These are phyloP conservation scores for Xylaria sp. DNA, from an alignment of 2,329 filamentous ascomycete species.

Conservation along the genomic window DNA sequence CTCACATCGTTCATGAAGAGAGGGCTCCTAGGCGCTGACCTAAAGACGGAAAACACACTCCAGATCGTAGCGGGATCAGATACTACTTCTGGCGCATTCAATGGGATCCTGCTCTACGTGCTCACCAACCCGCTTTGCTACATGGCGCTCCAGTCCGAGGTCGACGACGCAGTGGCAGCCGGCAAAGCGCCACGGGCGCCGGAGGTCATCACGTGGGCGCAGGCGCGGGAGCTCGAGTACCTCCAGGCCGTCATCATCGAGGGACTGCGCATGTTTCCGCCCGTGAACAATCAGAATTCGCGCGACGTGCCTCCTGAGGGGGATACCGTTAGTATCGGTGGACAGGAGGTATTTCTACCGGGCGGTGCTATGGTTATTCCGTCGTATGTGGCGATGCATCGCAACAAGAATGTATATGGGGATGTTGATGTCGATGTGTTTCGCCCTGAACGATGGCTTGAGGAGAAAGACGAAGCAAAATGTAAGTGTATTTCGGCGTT, in stretches of 20 bases:
- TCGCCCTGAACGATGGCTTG: conserved; percentile 31
- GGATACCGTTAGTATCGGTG: conserved; percentile 17
- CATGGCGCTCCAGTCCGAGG: conserved; percentile 50
- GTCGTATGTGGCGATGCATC: conserved; percentile 20
- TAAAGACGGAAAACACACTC: conserved; percentile 44
- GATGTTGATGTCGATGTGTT: conserved; percentile 26
- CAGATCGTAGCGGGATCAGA: conserved; percentile 60
- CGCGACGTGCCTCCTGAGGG: conserved; percentile 26
- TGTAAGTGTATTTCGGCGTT: background rate
- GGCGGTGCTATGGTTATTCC: conserved; percentile 18
- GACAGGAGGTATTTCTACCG: conserved; percentile 15
- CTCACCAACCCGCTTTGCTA: conserved; percentile 53
- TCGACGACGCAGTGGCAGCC: conserved; percentile 41
- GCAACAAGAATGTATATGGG: conserved; percentile 17
- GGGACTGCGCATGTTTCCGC: conserved; percentile 45
- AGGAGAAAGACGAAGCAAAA: conserved; percentile 16
- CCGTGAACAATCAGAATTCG: conserved; percentile 32
- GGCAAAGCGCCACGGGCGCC: conserved; percentile 42
- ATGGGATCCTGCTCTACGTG: conserved; percentile 53
- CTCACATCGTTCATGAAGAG: conserved; percentile 40
- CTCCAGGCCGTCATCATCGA: conserved; percentile 50
- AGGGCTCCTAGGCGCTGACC: conserved; percentile 34
- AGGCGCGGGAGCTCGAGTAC: conserved; percentile 45
- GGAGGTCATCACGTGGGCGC: conserved; percentile 36
- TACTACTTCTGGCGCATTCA: conserved; percentile 58